A percentile compares a stretch with the other conserved stretches of the same genome.
Conservation (phyloP, 2,329 filamentous ascomycete genomes). For the Fusarium napiforme region DNA sequence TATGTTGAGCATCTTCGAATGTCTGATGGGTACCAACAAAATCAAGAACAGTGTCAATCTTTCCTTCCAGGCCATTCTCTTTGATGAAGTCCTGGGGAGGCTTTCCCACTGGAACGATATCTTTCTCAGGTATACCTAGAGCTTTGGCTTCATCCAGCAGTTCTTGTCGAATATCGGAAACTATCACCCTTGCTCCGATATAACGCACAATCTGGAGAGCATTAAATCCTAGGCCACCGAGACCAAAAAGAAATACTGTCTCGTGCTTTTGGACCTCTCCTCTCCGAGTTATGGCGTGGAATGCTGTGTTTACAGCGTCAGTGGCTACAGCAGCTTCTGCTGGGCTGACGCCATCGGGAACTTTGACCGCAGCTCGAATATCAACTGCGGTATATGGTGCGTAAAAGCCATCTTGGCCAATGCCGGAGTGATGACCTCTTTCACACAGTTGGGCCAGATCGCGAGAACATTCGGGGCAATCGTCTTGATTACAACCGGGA, state of each 20-base stretch:
- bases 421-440: slow-evolving; percentile 53
- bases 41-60: slow-evolving; percentile 33
- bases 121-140: slow-evolving; percentile 8
- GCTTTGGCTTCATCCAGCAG: slow-evolving; percentile 26
- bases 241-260: slow-evolving; percentile 30
- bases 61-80: neutral
- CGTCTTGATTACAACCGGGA: slow-evolving; percentile 17
- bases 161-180: slow-evolving; percentile 34
- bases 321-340: slow-evolving; percentile 37
- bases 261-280: slow-evolving; percentile 25
- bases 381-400: slow-evolving; percentile 52
- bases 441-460: slow-evolving; percentile 53
- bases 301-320: slow-evolving; percentile 37
- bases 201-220: slow-evolving; percentile 31
- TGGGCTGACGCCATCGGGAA: slow-evolving; percentile 26
- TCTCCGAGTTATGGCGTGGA: slow-evolving; percentile 32
- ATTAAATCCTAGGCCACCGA: slow-evolving; percentile 33
- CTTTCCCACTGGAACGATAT: slow-evolving; percentile 26
- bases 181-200: slow-evolving; percentile 28
- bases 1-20: slow-evolving; percentile 40
- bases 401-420: slow-evolving; percentile 57
- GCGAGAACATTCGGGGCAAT: slow-evolving; percentile 51
- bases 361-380: slow-evolving; percentile 26
- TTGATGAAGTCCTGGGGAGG: slow-evolving; percentile 23
- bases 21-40: slow-evolving; percentile 40